These are phyloP conservation scores for Entamoeba invadens DNA, from an alignment of 208 protist genomes.

Conservation along the genomic window DNA sequence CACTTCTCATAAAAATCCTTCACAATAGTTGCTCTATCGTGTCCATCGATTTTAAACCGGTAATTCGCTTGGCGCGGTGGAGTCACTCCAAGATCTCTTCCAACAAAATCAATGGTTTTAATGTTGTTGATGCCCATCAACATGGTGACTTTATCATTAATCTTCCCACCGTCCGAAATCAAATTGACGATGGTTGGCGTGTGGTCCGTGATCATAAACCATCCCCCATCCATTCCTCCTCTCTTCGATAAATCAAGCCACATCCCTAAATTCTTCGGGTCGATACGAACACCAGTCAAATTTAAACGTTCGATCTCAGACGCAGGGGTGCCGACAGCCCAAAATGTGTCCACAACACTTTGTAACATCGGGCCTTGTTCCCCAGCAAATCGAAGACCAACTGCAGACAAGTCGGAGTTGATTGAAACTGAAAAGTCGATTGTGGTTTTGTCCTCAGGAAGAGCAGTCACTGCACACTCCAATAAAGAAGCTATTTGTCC, in stretches of 20 bases:
- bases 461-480: background rate
- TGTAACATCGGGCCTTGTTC: background rate
- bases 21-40: background rate
- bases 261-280: background rate
- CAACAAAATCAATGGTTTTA: background rate
- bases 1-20: background rate
- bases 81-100: background rate
- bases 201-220: background rate
- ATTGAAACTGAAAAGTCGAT: background rate
- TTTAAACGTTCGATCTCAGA: background rate
- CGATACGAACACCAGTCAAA: background rate
- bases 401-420: background rate
- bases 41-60: background rate
- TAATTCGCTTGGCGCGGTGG: background rate
- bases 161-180: background rate
- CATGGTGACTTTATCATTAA: background rate
- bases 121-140: background rate
- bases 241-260: background rate
- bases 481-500: background rate
- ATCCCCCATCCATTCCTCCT: background rate
- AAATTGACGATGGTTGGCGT: background rate
- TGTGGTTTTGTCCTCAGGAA: background rate
- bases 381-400: background rate
- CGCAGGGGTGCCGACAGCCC: background rate
- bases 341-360: background rate